Base-by-base conservation (phyloP, 805 yeast species). In the Candida insectorum region DNA sequence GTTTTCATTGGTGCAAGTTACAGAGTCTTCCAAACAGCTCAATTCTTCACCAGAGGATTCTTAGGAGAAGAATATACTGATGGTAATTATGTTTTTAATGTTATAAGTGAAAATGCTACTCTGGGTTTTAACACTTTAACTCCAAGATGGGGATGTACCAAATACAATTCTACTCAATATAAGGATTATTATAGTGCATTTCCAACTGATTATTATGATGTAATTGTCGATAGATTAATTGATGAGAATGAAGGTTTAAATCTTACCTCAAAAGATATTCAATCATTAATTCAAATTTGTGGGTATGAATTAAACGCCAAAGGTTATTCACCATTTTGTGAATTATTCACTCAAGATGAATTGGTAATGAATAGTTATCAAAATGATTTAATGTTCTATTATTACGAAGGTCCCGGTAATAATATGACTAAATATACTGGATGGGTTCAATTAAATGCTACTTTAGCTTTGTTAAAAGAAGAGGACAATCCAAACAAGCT, bases 241-340 rank as follows among this genome's bases (percentile, higher is more conserved):
- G 52, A 54, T 28, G 63, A 69, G 31, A 75, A 84, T 34, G 75
- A 77, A 3, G 81, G 78, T 2, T 49, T 65, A 39, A 61, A 75
- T 43, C 43, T 84, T 34, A 69, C 79, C 3, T 49, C 64, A 2
- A 48, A 54, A 23, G 91, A 85, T 47, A 72, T 79, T 16, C 57
- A 53, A 26, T 57, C 55, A 16, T 48, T 85, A 42, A 78, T 81
- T 47, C 62, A 68, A 9, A 70, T 78, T 59, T 85, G 94, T 59
- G 88, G 85, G 3, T 85, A 69, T 52, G 95, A 85, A 57, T 58
- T 83, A 28, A 84, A 83, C 35, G 83, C 77, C 7, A 68, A 66
- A 36, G 94, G 93, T 6, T 53, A 58, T 34, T 81, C 93, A 11
- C 69, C 71, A 21, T 76, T 84, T 42, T 85, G 94, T 57, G 69